A percentile compares a stretch with the other conserved stretches of the same genome.
Evolutionary conservation across 768 basidiomycete genomes (phyloP).

Genomic region (Fomitopsis pulvina): DNA sequence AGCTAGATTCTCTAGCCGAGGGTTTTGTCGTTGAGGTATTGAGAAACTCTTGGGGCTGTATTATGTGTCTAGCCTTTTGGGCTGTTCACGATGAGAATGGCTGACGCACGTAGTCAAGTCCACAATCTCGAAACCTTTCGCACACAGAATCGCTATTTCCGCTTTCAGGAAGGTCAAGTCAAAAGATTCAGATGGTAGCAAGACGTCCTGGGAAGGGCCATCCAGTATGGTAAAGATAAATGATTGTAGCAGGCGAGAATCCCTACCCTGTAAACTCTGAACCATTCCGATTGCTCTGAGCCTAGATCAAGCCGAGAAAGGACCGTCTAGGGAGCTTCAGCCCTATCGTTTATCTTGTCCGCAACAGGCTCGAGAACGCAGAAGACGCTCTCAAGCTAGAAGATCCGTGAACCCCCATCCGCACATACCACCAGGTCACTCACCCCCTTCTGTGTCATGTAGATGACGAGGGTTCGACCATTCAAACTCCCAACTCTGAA

Average conservation of each 20-base stretch:
- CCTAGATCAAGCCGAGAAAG: constrained; percentile 72
- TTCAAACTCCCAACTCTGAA: constrained; percentile 89
- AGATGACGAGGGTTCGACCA: constrained; percentile 85
- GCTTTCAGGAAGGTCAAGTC: constrained; percentile 91
- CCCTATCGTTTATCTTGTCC: constrained; percentile 77
- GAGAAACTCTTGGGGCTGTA: constrained; percentile 85
- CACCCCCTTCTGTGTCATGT: constrained; percentile 92
- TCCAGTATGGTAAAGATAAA: neutral
- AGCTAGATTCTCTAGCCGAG: constrained; percentile 57
- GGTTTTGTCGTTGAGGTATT: constrained; percentile 77
- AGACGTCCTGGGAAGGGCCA: constrained; percentile 56
- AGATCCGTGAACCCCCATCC: neutral
- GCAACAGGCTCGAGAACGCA: constrained; percentile 96
- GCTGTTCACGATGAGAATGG: neutral
- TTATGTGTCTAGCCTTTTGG: neutral
- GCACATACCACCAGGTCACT: constrained; percentile 19
- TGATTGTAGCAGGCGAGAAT: neutral
- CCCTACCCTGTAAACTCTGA: constrained; percentile 75
- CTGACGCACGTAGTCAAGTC: constrained; percentile 77
- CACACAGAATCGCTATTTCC: constrained; percentile 87
- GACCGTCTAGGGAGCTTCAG: constrained; percentile 63
- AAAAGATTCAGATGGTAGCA: constrained; percentile 85
- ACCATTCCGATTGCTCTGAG: constrained; percentile 86
- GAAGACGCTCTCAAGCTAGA: constrained; percentile 83
- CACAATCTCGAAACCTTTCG: constrained; percentile 97